phyloP scores from a whole-genome alignment of 805 yeast species.

The Komagataella phaffii region DNA sequence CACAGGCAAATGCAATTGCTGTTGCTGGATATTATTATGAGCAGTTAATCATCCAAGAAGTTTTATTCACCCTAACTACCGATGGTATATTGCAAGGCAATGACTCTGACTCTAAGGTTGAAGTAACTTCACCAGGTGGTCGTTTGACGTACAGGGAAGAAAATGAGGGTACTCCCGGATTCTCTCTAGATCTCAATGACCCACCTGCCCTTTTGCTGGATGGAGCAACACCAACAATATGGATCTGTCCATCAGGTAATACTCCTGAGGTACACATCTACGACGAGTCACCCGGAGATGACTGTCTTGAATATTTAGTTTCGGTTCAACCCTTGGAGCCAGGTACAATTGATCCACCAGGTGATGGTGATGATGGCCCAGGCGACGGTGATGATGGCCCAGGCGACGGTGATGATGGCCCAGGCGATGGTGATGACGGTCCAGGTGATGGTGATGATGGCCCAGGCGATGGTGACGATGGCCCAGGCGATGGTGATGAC shows the following conservation, averaged over 20 bases:
- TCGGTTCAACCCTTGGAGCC: background rate
- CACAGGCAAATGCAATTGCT: too few relatives aligned
- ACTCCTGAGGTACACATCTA: background rate
- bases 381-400: background rate
- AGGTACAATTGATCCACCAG: background rate
- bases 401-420: too few relatives aligned
- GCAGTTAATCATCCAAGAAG: too few relatives aligned
- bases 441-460: background rate
- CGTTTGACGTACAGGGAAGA: background rate
- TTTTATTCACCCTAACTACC: background rate
- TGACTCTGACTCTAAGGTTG: background rate
- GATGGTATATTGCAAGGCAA: background rate
- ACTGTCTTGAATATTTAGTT: background rate
- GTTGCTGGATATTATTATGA: too few relatives aligned
- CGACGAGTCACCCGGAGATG: background rate
- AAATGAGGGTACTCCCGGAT: background rate
- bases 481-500: too few relatives aligned
- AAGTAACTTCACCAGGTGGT: background rate
- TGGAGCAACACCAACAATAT: background rate
- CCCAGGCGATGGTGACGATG: background rate
- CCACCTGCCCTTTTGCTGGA: background rate
- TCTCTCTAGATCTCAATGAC: background rate
- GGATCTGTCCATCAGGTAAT: background rate
- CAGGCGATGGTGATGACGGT: too few relatives aligned
- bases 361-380: background rate